Evolutionary conservation across 1,139 yeast genomes (phyloP), one percentile per base, ranked within the genome.

Genomic region (Scheffersomyces quercinus): DNA sequence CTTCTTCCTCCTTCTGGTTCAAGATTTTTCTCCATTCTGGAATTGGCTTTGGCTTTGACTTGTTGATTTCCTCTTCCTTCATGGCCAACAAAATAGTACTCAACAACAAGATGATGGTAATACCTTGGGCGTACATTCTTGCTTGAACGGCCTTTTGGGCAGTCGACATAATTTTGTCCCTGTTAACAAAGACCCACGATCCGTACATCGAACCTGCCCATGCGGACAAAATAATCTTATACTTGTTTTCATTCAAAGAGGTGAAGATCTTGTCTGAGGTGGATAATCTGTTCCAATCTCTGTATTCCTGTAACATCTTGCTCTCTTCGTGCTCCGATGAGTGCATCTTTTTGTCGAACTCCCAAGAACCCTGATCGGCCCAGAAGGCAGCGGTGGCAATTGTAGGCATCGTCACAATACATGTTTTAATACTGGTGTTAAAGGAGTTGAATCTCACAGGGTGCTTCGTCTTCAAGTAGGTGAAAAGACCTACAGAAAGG

Each of bases 151-250:
- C 81, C 66, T 89, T 90, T 68, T 90, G 97, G 4, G 96, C 73
- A 46, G 78, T 79, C 44, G 90, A 80, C 84, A 89, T 77, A 64
- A 82, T 75, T 54, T 82, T 85, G 65, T 89, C 96, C 55, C 77
- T 79, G 70, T 88, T 85, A 41, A 88, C 89, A 40, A 73, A 58
- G 45, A 73, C 80, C 89, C 95, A 88, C 3, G 96, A 85, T 1
- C 95, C 96, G 53, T 78, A 89, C 73, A 90, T 68, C 6, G 95
- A 83, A 26, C 82, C 89, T 14, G 89, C 96, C 97, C 97, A 90
- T 2, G 90, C 77, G 41, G 82, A 82, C 30, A 86, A 79, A 51
- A 91, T 83, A 55, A 87, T 73, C 60, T 83, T 83, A 69, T 88
- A 90, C 66, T 87, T 88, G 72, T 88, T 72, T 41, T 75, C 79